Conservation (phyloP, 345 rosid species). For the Citrus mangshanensis region DNA sequence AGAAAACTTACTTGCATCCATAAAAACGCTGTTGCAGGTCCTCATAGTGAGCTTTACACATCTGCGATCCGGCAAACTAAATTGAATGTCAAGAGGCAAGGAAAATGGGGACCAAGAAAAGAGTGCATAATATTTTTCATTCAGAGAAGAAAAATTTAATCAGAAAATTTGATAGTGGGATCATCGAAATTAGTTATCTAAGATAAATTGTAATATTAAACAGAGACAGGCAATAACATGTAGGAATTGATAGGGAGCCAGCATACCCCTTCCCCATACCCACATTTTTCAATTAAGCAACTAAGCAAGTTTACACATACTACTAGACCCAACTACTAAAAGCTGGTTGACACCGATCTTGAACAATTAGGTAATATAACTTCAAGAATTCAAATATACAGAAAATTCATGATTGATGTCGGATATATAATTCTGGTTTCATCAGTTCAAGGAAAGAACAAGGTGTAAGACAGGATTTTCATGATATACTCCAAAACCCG, state of each 20-base stretch:
- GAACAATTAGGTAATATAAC: neutral
- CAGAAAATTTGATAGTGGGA: neutral
- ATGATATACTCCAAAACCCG: neutral
- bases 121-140: neutral
- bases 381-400: neutral
- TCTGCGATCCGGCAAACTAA: slow-evolving; percentile 37
- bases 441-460: neutral
- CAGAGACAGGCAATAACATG: neutral
- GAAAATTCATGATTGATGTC: neutral
- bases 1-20: slow-evolving; percentile 60
- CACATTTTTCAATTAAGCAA: neutral
- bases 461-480: neutral
- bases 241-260: neutral
- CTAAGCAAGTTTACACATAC: neutral
- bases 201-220: neutral
- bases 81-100: neutral
- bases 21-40: slow-evolving; percentile 58
- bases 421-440: neutral
- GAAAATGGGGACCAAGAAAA: neutral
- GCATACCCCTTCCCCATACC: neutral
- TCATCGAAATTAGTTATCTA: neutral
- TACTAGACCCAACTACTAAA: neutral
- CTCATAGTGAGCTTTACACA: slow-evolving; percentile 75
- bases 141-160: neutral
- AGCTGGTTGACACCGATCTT: neutral